Conservation (phyloP, 2,329 filamentous ascomycete species). For the Talaromyces marneffei region DNA sequence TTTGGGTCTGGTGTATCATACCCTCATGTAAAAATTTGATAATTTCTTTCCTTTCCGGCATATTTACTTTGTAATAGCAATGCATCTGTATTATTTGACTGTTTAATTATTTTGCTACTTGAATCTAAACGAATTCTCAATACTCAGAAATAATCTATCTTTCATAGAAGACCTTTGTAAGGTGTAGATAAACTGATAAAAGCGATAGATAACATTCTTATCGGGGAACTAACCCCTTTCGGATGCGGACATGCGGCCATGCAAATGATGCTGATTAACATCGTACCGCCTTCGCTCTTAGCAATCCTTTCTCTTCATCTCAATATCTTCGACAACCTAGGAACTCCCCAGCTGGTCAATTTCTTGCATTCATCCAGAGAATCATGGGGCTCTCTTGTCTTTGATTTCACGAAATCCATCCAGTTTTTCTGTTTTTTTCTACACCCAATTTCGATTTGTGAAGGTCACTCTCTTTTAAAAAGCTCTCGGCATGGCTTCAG, state of each 20-base stretch:
- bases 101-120: background rate
- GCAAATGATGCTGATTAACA: background rate
- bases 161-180: background rate
- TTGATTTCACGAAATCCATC: background rate
- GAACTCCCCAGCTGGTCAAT: background rate
- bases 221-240: background rate
- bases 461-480: background rate
- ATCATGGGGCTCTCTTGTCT: background rate
- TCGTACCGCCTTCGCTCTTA: conserved; percentile 5
- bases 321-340: background rate
- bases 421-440: background rate
- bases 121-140: too few relatives aligned
- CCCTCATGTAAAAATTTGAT: conserved; percentile 11
- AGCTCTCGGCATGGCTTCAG: conserved; percentile 10
- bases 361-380: background rate
- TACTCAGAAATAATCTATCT: too few relatives aligned
- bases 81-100: conserved; percentile 1
- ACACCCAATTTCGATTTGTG: background rate
- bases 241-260: background rate
- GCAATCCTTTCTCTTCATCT: background rate
- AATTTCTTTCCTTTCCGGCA: conserved; percentile 9
- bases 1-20: conserved; percentile 5
- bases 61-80: conserved; percentile 8
- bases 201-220: background rate
- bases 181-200: background rate